phyloP scores from a whole-genome alignment of 208 protist genomes.

The Wallacemonas sp. region DNA sequence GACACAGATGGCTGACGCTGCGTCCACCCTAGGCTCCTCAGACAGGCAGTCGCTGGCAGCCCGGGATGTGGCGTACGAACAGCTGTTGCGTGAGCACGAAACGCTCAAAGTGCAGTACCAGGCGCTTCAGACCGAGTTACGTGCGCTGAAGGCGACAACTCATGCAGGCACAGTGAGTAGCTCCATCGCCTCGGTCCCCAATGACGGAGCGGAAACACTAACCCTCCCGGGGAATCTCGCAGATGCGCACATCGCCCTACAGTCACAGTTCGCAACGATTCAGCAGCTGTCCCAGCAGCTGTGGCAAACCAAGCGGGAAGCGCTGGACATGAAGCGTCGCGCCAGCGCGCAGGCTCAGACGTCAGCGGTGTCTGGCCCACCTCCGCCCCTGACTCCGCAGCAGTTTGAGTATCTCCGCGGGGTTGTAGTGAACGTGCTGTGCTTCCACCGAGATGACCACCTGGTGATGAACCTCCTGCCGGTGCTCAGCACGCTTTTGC shows the following conservation, averaged over 20 bases:
- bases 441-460: slow-evolving; percentile 34
- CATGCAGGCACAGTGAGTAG: not conserved
- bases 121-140: slow-evolving; percentile 16
- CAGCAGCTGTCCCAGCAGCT: slow-evolving; percentile 37
- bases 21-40: not conserved
- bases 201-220: not conserved
- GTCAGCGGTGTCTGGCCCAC: not conserved
- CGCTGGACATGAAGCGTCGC: slow-evolving; percentile 28
- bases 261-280: slow-evolving; percentile 1
- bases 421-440: slow-evolving; percentile 73
- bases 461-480: slow-evolving; percentile 69
- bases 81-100: slow-evolving; percentile 59
- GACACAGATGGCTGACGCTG: not conserved
- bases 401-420: slow-evolving; percentile 68
- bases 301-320: slow-evolving; percentile 33
- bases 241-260: slow-evolving; percentile 6
- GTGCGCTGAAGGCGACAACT: slow-evolving; percentile 4
- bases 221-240: not conserved
- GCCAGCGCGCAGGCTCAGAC: slow-evolving; percentile 3
- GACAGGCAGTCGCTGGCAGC: not conserved
- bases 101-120: slow-evolving; percentile 31
- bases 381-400: slow-evolving; percentile 40
- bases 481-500: slow-evolving; percentile 69
- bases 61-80: slow-evolving; percentile 47
- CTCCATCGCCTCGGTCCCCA: slow-evolving; percentile 11